Evolutionary conservation across 179 eudicot species (phyloP).

Genomic region (Beta corolliflora): DNA sequence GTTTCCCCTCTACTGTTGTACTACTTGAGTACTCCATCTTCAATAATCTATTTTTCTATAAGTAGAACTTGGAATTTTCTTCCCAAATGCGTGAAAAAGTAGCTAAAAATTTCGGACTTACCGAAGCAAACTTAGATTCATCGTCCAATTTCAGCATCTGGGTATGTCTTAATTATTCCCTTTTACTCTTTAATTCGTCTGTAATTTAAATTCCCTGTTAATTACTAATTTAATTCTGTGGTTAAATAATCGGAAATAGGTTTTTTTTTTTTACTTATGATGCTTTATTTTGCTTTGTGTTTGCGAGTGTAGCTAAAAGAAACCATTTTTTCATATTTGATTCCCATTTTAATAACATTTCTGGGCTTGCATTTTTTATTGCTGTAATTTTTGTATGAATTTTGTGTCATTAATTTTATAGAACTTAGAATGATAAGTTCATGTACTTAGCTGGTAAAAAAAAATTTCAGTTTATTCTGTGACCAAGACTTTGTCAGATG

Average conservation of each 20-base stretch:
- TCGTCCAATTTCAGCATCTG: constrained; percentile 16
- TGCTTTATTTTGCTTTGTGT: background rate
- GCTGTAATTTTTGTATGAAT: background rate
- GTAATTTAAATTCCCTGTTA: background rate
- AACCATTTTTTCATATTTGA: background rate
- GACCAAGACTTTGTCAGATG: background rate
- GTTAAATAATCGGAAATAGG: background rate
- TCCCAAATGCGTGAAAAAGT: background rate
- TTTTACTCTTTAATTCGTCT: background rate
- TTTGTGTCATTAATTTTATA: too few species aligned
- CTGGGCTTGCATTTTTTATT: background rate
- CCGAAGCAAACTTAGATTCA: constrained; percentile 1
- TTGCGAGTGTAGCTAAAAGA: background rate
- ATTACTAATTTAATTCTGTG: background rate
- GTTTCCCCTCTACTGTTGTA: background rate
- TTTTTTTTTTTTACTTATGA: too few species aligned
- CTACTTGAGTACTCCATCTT: background rate
- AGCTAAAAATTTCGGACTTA: background rate
- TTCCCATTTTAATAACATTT: background rate
- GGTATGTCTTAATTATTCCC: constrained; percentile 22
- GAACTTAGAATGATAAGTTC: too few species aligned
- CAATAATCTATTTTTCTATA: background rate
- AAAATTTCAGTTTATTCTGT: constrained; percentile 7
- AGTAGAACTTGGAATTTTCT: background rate
- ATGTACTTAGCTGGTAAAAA: constrained; percentile 18